A percentile compares a stretch with the other conserved stretches of the same genome.
These are phyloP conservation scores for Jaapia argillacea DNA, from an alignment of 768 basidiomycete genomes.

Conservation along the genomic window DNA sequence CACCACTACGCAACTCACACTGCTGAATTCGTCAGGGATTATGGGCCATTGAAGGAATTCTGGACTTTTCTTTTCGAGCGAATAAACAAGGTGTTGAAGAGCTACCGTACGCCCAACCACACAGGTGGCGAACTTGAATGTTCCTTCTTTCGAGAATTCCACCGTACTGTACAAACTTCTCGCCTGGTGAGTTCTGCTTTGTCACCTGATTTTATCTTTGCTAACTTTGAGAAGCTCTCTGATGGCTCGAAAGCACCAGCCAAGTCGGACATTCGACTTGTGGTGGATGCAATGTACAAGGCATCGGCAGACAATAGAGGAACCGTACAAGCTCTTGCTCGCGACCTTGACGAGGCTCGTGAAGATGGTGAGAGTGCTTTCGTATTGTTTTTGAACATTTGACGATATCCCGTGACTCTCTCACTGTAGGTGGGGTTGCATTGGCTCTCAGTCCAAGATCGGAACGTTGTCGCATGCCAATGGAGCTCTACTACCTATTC, in stretches of 20 bases:
- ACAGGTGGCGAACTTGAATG: slow-evolving; percentile 20
- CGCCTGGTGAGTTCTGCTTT: not conserved
- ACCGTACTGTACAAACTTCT: slow-evolving; percentile 9
- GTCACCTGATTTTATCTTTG: not conserved
- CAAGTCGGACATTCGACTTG: slow-evolving; percentile 1
- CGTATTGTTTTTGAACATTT: not conserved
- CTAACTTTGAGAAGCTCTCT: not conserved
- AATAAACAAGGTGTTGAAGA: slow-evolving; percentile 26
- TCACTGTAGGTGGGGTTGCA: not conserved
- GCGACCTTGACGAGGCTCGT: slow-evolving; percentile 13
- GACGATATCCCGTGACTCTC: not conserved
- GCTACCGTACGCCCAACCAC: slow-evolving; percentile 24
- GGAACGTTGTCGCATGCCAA: not conserved
- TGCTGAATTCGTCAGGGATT: slow-evolving; percentile 15
- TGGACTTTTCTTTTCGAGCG: slow-evolving; percentile 28
- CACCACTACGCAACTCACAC: slow-evolving; percentile 27
- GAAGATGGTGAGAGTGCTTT: slow-evolving; percentile 12
- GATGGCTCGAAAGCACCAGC: not conserved
- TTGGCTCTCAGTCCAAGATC: not conserved
- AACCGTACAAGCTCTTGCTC: slow-evolving; percentile 12
- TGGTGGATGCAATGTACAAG: slow-evolving; percentile 12
- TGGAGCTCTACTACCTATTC: not conserved
- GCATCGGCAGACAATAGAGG: slow-evolving; percentile 15
- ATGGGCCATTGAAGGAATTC: slow-evolving; percentile 25
- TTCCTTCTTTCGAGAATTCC: slow-evolving; percentile 18